A percentile compares a stretch with the other conserved stretches of the same genome.
These are phyloP conservation scores for Colletotrichum orbiculare DNA, from an alignment of 2,329 filamentous ascomycete genomes.

Conservation along the genomic window DNA sequence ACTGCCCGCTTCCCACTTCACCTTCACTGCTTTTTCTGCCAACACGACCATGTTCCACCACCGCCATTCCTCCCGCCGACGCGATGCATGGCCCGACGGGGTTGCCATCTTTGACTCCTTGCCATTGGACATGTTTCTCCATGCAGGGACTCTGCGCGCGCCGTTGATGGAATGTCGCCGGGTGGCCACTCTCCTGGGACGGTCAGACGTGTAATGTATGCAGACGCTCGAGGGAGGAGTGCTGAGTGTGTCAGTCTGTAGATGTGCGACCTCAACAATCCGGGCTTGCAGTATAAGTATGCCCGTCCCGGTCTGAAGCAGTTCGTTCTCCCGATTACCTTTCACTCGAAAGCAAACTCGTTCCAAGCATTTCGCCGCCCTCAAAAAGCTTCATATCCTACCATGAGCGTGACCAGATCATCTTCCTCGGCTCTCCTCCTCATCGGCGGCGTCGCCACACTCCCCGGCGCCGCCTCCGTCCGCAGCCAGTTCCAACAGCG, in stretches of 20 bases:
- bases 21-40: not conserved
- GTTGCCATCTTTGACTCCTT: not conserved
- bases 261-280: slow-evolving; percentile 28
- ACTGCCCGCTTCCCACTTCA: no score
- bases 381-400: not conserved
- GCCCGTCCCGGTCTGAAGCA: not conserved
- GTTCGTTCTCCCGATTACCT: not conserved
- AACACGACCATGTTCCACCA: slow-evolving; percentile 6
- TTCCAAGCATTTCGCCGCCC: not conserved
- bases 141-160: slow-evolving; percentile 14
- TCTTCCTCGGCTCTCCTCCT: slow-evolving; percentile 39
- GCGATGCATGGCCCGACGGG: slow-evolving; percentile 18
- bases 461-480: slow-evolving; percentile 39
- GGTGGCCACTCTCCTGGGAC: slow-evolving; percentile 26
- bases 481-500: slow-evolving; percentile 33
- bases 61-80: slow-evolving; percentile 26
- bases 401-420: slow-evolving; percentile 31
- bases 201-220: not conserved
- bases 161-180: slow-evolving; percentile 22
- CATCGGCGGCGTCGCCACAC: slow-evolving; percentile 39
- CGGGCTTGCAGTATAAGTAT: slow-evolving; percentile 6
- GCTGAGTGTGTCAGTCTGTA: slow-evolving; percentile 2
- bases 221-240: slow-evolving; percentile 12
- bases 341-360: slow-evolving; percentile 15
- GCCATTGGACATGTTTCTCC: slow-evolving; percentile 31